Evolutionary conservation across 192 early-diverging fungal species (phyloP).

Genomic region (Backusella australiensis): DNA sequence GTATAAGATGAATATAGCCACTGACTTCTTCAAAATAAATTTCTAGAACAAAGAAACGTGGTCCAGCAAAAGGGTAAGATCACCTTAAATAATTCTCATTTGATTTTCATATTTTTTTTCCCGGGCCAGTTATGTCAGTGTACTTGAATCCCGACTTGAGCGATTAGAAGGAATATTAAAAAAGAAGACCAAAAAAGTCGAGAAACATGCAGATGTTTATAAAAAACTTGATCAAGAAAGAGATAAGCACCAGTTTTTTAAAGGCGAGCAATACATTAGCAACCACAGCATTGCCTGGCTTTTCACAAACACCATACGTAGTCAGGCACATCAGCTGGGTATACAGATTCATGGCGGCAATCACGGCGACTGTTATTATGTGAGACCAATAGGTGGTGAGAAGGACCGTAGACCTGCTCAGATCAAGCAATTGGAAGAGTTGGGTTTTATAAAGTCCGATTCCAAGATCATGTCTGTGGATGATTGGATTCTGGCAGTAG

Average conservation of each 20-base stretch:
- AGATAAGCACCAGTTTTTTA: background rate
- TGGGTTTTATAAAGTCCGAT: constrained; percentile 15
- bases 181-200: constrained; percentile 4
- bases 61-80: constrained; percentile 32
- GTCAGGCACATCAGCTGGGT: background rate
- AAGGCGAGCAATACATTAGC: background rate
- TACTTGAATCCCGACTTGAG: constrained; percentile 29
- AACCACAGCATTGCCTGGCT: background rate
- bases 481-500: constrained; percentile 28
- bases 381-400: background rate
- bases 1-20: background rate
- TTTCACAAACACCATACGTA: constrained; percentile 10
- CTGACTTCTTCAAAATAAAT: background rate
- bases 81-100: background rate
- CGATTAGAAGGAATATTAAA: constrained; percentile 26
- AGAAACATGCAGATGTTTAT: background rate
- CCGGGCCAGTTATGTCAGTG: constrained; percentile 16
- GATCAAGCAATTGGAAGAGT: constrained; percentile 8
- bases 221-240: background rate
- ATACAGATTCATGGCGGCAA: constrained; percentile 7
- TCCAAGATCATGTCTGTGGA: constrained; percentile 11
- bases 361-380: constrained; percentile 19
- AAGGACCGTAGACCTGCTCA: background rate
- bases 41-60: constrained; percentile 26
- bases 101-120: background rate